Evolutionary conservation across 2,329 filamentous ascomycete genomes (phyloP).

Genomic region (Ceratocystis papillata): DNA sequence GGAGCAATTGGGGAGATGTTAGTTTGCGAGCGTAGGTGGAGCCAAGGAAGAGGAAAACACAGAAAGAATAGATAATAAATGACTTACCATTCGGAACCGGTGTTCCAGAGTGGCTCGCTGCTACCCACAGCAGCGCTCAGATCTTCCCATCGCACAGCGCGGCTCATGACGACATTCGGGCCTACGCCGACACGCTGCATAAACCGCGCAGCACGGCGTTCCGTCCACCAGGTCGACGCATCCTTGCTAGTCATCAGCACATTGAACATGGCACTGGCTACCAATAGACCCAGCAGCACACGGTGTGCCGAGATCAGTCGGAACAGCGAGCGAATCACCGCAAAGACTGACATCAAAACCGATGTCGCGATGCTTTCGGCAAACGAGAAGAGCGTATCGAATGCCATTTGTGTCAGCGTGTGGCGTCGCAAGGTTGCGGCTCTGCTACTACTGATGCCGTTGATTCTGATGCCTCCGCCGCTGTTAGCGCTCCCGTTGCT

Average conservation of each 20-base stretch:
- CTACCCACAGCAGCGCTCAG: slow-evolving; percentile 52
- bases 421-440: slow-evolving; percentile 46
- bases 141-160: slow-evolving; percentile 72
- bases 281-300: slow-evolving; percentile 63
- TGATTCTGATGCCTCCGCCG: neutral
- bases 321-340: slow-evolving; percentile 53
- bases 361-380: slow-evolving; percentile 64
- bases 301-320: slow-evolving; percentile 61
- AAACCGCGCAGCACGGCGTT: slow-evolving; percentile 67
- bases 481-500: neutral
- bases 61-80: neutral
- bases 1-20: neutral
- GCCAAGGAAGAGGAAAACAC: neutral
- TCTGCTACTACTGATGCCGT: neutral
- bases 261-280: slow-evolving; percentile 62
- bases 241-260: slow-evolving; percentile 63
- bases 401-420: slow-evolving; percentile 56
- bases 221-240: slow-evolving; percentile 70
- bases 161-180: slow-evolving; percentile 71
- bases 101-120: slow-evolving; percentile 21
- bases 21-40: neutral
- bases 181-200: slow-evolving; percentile 72
- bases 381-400: slow-evolving; percentile 62
- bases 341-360: slow-evolving; percentile 66
- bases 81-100: slow-evolving; percentile 20